Percentiles rank a stretch among this genome's conserved stretches.
phyloP scores from a whole-genome alignment of 2,329 filamentous ascomycete species.

The Cladorrhinum sp. region DNA sequence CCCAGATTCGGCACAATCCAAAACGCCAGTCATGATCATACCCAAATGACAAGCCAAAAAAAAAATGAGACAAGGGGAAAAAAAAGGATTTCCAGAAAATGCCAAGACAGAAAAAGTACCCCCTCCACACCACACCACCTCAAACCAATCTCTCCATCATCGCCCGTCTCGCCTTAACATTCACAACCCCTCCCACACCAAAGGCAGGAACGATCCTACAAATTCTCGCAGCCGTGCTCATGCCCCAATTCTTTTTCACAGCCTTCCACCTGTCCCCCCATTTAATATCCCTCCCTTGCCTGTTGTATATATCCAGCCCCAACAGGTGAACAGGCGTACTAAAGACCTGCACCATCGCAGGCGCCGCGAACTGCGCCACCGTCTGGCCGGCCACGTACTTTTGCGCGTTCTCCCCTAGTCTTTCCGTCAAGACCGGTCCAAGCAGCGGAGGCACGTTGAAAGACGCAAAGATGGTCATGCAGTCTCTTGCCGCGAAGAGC shows the following conservation, averaged over 20 bases:
- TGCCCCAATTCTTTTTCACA: slow-evolving; percentile 72
- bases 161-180: slow-evolving; percentile 63
- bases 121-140: neutral
- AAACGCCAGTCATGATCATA: no score
- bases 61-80: neutral
- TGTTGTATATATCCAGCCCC: slow-evolving; percentile 83
- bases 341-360: slow-evolving; percentile 72
- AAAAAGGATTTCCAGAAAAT: no score
- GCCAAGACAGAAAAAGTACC: no score
- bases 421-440: slow-evolving; percentile 62
- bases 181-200: slow-evolving; percentile 83
- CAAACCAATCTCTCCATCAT: slow-evolving; percentile 61
- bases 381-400: slow-evolving; percentile 51
- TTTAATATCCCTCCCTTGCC: slow-evolving; percentile 51
- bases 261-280: slow-evolving; percentile 63
- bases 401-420: slow-evolving; percentile 52
- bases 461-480: slow-evolving; percentile 83
- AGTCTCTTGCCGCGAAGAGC: slow-evolving; percentile 80
- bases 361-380: slow-evolving; percentile 75
- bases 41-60: neutral
- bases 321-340: slow-evolving; percentile 83
- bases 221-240: slow-evolving; percentile 72
- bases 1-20: no score
- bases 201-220: slow-evolving; percentile 86
- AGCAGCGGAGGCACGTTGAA: slow-evolving; percentile 86